Evolutionary conservation across 495 filamentous ascomycete species (phyloP), one percentile per base, ranked within the genome.

Genomic region (Friedmanniomyces endolithicus): DNA sequence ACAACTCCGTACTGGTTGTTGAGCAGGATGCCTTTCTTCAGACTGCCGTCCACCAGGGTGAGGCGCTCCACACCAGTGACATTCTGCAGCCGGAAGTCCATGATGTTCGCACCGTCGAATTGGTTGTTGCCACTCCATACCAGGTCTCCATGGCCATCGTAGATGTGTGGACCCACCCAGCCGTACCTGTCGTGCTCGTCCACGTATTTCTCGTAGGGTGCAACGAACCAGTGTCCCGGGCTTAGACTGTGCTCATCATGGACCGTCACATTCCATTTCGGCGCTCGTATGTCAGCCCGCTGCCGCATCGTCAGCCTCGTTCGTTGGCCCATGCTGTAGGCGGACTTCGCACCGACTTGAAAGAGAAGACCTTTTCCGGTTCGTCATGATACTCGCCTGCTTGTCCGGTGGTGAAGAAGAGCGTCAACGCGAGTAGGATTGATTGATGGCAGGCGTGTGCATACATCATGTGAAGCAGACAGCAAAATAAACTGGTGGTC

Each of bases 151-250:
- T 40, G 24, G 29, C 29, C 16, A 22, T 50, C 54, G 47, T 56
- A 56, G 45, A 56, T 56, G n/a, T 56, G 48, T 31, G 54, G 54
- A 12, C 54, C 54, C 4, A 52, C 45, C 45, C 45, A 56, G 17
- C 23, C 20, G 34, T 27, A 48, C 3, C 4, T 22, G 54, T 43
- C 16, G 6, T 31, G 31, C 1, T 20, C 14, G 9, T 50, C 23
- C 1, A 40, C 25, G 8, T 50, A 31, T 23, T 17, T 40, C 23
- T 51, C 37, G 27, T 56, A 56, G 2, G 54, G 54, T 34, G 46
- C 45, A n/a, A 56, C 19, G 24, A 56, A 56, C 54, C 54, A 56
- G 34, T 56, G 50, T 25, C 54, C 54, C 19, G 45, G 46, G 16
- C 24, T 17, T 3, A 56, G 14, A 1, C 31, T 22, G 19, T 50